These are phyloP conservation scores for Aspergillus biplanus DNA, from an alignment of 495 filamentous ascomycete species.

Conservation along the genomic window DNA sequence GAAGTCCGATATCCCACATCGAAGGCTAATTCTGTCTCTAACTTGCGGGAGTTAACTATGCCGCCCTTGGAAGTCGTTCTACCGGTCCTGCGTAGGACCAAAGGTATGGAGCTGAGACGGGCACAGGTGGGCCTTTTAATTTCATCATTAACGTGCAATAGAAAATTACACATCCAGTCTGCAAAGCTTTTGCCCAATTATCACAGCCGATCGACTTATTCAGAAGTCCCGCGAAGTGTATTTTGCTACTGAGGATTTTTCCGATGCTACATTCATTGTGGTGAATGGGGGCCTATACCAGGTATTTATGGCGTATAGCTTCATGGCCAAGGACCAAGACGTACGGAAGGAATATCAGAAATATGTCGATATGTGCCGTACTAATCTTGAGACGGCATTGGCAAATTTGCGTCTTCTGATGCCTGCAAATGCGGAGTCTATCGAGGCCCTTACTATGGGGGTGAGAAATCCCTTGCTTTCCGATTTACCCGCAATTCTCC, in stretches of 20 bases:
- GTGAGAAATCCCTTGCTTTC: constrained; percentile 31
- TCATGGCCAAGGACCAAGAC: constrained; percentile 33
- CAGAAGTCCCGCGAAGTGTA: constrained; percentile 63
- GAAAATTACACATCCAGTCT: constrained; percentile 32
- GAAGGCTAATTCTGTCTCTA: constrained; percentile 43
- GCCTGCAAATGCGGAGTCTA: constrained; percentile 59
- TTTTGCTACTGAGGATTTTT: constrained; percentile 60
- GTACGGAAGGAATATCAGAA: constrained; percentile 38
- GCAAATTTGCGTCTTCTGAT: constrained; percentile 60
- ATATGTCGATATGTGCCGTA: constrained; percentile 51
- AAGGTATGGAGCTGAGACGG: constrained; percentile 35
- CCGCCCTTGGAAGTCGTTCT: constrained; percentile 58
- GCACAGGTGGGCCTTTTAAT: not conserved
- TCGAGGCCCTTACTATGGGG: constrained; percentile 61
- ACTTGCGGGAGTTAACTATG: constrained; percentile 55
- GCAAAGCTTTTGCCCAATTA: constrained; percentile 40
- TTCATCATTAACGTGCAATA: constrained; percentile 14
- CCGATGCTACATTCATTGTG: constrained; percentile 57
- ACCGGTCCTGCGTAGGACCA: constrained; percentile 51
- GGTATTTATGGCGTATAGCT: constrained; percentile 55
- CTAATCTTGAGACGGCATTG: constrained; percentile 62
- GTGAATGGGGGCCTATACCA: constrained; percentile 61
- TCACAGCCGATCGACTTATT: constrained; percentile 57
- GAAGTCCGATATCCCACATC: constrained; percentile 48
- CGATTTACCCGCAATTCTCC: not conserved